These are phyloP conservation scores for Bipolaris gigantea DNA, from an alignment of 2,329 filamentous ascomycete genomes.

Conservation along the genomic window DNA sequence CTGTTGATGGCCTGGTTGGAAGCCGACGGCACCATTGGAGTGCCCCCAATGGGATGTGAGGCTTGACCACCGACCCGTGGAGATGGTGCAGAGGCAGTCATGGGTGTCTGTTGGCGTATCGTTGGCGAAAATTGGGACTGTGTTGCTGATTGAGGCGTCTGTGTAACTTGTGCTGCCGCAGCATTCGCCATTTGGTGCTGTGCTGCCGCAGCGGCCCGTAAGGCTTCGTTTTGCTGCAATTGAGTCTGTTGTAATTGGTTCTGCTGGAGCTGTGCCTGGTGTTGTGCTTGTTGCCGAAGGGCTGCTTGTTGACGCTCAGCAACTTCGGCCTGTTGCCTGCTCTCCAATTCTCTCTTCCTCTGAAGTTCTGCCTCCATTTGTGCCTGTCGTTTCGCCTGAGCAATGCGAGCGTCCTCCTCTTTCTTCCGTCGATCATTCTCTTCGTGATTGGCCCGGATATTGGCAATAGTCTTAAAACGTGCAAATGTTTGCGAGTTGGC, in stretches of 20 bases:
- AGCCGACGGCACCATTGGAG: constrained; percentile 48
- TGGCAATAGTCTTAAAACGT: constrained; percentile 86
- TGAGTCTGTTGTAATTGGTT: constrained; percentile 34
- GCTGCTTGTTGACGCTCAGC: constrained; percentile 54
- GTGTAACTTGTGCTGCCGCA: constrained; percentile 30
- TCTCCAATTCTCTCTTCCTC: constrained; percentile 41
- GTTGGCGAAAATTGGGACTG: constrained; percentile 68
- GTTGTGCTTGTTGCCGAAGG: constrained; percentile 52
- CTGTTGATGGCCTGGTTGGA: constrained; percentile 45
- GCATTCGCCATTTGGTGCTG: constrained; percentile 34
- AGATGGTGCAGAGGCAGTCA: constrained; percentile 48
- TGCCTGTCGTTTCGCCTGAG: constrained; percentile 46
- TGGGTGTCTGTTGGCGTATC: constrained; percentile 51
- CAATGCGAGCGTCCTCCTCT: constrained; percentile 52
- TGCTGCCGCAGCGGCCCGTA: constrained; percentile 43
- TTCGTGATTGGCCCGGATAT: constrained; percentile 75
- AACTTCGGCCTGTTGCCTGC: constrained; percentile 38
- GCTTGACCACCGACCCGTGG: constrained; percentile 41
- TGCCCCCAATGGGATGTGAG: constrained; percentile 47
- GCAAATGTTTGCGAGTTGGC: constrained; percentile 86
- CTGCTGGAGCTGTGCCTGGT: constrained; percentile 21
- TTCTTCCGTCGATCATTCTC: constrained; percentile 64
- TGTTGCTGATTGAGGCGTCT: constrained; percentile 55
- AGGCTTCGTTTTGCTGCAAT: constrained; percentile 36
- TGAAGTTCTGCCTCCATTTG: constrained; percentile 40